These are phyloP conservation scores for Allium fistulosum DNA, from an alignment of 106 monocot genomes.

Conservation along the genomic window DNA sequence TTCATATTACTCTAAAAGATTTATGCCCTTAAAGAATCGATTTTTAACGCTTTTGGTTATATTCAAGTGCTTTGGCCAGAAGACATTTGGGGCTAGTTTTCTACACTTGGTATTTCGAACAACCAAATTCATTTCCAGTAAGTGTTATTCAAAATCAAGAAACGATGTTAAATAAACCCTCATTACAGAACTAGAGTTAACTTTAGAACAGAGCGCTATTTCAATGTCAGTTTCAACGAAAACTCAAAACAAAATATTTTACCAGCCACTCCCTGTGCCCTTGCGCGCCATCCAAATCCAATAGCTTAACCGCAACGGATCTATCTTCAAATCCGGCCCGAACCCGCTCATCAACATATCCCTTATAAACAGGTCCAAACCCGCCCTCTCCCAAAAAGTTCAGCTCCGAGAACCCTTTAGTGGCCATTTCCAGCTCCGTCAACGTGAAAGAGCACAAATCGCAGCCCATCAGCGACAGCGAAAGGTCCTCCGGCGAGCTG, in stretches of 20 bases:
- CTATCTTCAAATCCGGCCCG: conserved; percentile 55
- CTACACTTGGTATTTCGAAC: no score
- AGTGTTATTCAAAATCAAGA: no score
- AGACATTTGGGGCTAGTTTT: no score
- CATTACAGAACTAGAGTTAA: no score
- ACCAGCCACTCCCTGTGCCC: conserved; percentile 97
- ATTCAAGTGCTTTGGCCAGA: no score
- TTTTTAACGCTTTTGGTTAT: no score
- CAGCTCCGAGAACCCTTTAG: conserved; percentile 37
- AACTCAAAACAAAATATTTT: not conserved
- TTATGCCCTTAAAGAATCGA: no score
- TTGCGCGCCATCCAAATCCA: conserved; percentile 69
- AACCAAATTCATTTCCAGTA: no score
- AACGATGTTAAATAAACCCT: no score
- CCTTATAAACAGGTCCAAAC: conserved; percentile 87
- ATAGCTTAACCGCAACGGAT: conserved; percentile 60
- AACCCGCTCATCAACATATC: conserved; percentile 58
- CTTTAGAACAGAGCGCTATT: no score
- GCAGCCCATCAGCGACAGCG: conserved; percentile 60
- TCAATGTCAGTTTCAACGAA: no score
- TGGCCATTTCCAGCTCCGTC: conserved; percentile 41
- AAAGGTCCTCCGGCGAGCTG: conserved; percentile 62
- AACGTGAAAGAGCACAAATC: conserved; percentile 59
- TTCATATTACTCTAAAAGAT: no score
- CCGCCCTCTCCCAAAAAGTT: conserved; percentile 80